Base-by-base conservation (phyloP, 2,329 filamentous ascomycete species). In the Botrytis aclada region DNA sequence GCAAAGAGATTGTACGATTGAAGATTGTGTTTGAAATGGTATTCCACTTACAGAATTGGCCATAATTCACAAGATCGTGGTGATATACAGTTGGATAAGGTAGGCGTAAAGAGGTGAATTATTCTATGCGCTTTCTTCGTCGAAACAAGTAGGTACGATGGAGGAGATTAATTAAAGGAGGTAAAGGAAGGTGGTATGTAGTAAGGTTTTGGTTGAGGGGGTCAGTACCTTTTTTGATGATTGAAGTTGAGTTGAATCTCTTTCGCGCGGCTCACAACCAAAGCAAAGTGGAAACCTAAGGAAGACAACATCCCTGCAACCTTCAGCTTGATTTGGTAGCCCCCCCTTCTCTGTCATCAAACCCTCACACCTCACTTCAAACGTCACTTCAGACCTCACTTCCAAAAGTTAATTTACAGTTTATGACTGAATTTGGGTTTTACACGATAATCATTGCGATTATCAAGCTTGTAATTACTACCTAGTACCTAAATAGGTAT, bases 1-100 rank as follows among this genome's bases (percentile, higher is more conserved):
- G 70, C 16, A 29, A 39, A 25, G 37, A 39, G 41, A 20, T 6
- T 67, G 18, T 41, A 14, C 18, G 61, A 16, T 34, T 18, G 20
- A 56, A 25, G 34, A 41, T 10, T 64, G 18, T 65, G 34, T 39
- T 47, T 22, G 41, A 39, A 66, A 56, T 71, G n/a, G 45, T 25
- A 25, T 41, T 51, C 34, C 51, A 72, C 70, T 72, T 67, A 72
- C 70, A 72, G 70, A 25, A 67, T 72, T 72, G 32, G 70, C 70
- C 70, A 72, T 72, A 72, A 72, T 72, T 72, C 39, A 67, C 61
- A 51, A 51, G 58, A 58, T 67, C 37, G 51, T 45, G 29, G 62
- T n/a, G 37, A 51, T 58, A 67, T 22, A 47, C 70, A 39, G 54
- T 72, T 34, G 39, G 70, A 67, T 67, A 67, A 67, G 70, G 70